Percentiles rank a stretch among this genome's conserved stretches.
Conservation (phyloP, 495 filamentous ascomycete species). For the Amniculicola lignicola region DNA sequence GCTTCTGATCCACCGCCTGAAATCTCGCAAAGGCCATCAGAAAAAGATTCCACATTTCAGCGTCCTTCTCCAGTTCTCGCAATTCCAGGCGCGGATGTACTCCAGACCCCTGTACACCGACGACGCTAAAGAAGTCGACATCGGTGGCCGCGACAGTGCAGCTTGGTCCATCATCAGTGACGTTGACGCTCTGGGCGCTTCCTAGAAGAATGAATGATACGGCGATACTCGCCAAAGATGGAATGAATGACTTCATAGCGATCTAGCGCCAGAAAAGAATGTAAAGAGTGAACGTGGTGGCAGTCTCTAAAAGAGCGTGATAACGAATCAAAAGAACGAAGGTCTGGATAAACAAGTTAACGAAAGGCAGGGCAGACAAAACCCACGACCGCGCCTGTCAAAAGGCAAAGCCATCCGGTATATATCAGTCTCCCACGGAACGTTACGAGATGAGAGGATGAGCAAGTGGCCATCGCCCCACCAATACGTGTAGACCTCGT, state of each 20-base stretch:
- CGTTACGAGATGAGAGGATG: slow-evolving; percentile 13
- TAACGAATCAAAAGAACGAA: not conserved
- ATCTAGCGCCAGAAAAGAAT: slow-evolving; percentile 14
- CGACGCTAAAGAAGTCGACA: slow-evolving; percentile 23
- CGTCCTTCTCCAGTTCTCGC: slow-evolving; percentile 32
- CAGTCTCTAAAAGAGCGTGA: too few relatives aligned
- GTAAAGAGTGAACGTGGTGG: too few relatives aligned
- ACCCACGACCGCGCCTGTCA: not conserved
- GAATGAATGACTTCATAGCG: slow-evolving; percentile 16
- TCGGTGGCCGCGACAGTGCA: not conserved
- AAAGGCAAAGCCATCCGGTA: not conserved
- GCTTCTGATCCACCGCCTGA: slow-evolving; percentile 30
- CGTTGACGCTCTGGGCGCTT: not conserved
- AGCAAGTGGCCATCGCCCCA: not conserved
- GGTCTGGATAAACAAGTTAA: not conserved
- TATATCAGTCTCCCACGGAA: not conserved
- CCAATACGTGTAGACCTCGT: not conserved
- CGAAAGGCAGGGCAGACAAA: slow-evolving; percentile 7
- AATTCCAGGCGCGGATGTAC: slow-evolving; percentile 37
- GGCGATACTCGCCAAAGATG: slow-evolving; percentile 2
- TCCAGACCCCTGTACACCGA: slow-evolving; percentile 30
- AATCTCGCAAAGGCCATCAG: slow-evolving; percentile 35
- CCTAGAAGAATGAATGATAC: not conserved
- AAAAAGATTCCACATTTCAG: slow-evolving; percentile 38
- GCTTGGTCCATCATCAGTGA: not conserved